Base-by-base conservation (phyloP, 2,329 filamentous ascomycete species). In the Talaromyces sp. region DNA sequence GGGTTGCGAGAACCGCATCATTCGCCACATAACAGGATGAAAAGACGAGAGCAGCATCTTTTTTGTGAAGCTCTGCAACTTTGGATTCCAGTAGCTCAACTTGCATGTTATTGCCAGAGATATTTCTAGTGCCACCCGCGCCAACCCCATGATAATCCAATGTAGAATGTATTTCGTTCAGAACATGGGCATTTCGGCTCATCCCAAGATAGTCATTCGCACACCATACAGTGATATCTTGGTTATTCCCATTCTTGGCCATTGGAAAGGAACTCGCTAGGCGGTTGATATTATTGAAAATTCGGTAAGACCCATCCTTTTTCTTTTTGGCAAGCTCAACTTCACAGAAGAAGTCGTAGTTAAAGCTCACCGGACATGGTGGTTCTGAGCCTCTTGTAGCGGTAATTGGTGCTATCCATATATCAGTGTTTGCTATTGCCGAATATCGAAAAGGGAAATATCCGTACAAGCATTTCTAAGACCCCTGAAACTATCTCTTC, bases 251-350 rank as follows among this genome's bases (percentile, higher is more conserved):
- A 81, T 94, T 95, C 75, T 99, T 94, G 45, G 94, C 94, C 63
- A 89, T 89, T 28, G 94, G 94, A 63, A 99, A 99, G 64, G 97
- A 91, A 78, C 94, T 90, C 65, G 94, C 94, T 60, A 99, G 82
- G 36, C 94, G 91, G 72, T 99, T 99, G 85, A 99, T 97, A 81
- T 99, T 99, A 83, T 99, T 99, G 81, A 99, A 99, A 80, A 97
- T 97, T 70, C 94, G 90, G 80, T 99, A 99, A 54, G 92, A 96
- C 80, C 96, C 97, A 82, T 99, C 94, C 82, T 96, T 92, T 83
- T 96, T 94, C 80, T 99, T 99, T 28, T n/a, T n/a, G n/a, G n/a
- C n/a, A n/a, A n/a, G n/a, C n/a, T n/a, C n/a, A n/a, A n/a, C n/a
- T n/a, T n/a, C n/a, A n/a, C n/a, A n/a, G n/a, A n/a, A n/a, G n/a